phyloP scores from a whole-genome alignment of 2,329 filamentous ascomycete species.

The Arthrinium phaeospermum region DNA sequence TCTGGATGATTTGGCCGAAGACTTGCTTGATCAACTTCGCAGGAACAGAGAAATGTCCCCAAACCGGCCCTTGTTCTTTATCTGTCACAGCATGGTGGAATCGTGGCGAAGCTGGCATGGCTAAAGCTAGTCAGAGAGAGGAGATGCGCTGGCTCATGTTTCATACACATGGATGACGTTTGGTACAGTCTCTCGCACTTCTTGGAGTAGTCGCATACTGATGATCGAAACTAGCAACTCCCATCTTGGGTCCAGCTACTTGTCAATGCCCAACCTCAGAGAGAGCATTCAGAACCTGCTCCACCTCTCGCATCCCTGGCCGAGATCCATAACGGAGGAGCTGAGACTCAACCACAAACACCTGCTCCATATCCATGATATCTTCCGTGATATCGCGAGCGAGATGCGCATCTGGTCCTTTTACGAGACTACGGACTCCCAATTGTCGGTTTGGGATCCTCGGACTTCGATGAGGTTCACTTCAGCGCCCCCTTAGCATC shows the following conservation, averaged over 20 bases:
- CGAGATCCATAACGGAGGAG: constrained; percentile 54
- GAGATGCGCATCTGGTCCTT: constrained; percentile 68
- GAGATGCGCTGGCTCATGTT: constrained; percentile 52
- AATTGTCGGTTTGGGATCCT: constrained; percentile 52
- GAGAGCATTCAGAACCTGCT: constrained; percentile 59
- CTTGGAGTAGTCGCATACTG: constrained; percentile 23
- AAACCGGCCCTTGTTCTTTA: constrained; percentile 61
- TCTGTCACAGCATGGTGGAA: constrained; percentile 67
- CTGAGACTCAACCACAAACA: constrained; percentile 56
- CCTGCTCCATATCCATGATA: constrained; percentile 56
- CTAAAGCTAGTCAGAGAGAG: constrained; percentile 48
- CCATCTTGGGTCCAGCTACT: constrained; percentile 67
- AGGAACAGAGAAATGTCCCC: constrained; percentile 39
- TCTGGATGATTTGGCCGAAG: constrained; percentile 51
- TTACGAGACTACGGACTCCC: constrained; percentile 67
- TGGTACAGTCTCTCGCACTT: constrained; percentile 43
- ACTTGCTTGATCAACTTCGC: constrained; percentile 51
- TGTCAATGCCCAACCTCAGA: constrained; percentile 63
- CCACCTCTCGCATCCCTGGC: constrained; percentile 56
- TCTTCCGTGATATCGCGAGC: constrained; percentile 61
- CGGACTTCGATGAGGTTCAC: constrained; percentile 51
- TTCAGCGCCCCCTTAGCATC: constrained; percentile 66
- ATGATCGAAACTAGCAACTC: constrained; percentile 50
- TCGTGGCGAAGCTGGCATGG: constrained; percentile 62
- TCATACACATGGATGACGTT: constrained; percentile 66